Base-by-base conservation (phyloP, 805 yeast genomes). In the Torulaspora maleeae region DNA sequence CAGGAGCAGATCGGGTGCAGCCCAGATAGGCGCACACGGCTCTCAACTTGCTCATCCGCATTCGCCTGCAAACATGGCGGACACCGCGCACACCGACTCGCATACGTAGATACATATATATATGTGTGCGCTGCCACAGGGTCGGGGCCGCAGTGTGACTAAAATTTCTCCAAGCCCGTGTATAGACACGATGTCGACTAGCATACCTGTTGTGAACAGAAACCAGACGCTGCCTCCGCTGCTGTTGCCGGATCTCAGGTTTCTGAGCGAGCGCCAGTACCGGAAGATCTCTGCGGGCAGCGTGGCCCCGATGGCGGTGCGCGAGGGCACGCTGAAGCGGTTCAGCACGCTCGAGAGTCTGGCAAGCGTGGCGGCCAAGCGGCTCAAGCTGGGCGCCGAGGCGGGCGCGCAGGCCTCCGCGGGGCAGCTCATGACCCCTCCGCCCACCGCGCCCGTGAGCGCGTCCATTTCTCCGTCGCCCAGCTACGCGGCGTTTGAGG, bases 191-290 rank as follows among this genome's bases (percentile, higher is more conserved):
- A 41, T 55, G 61, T 46, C 56, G 11, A 42, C 54, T 2, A 60
- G 64, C 43, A 56, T 60, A 5, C 55, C 59, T n/a, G 53, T 63
- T 3, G 50, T 52, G 13, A 63, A 63, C 43, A 52, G 56, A 36
- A 53, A 58, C 42, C 52, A 52, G 20, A 48, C 53, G 25, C 40
- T 60, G 22, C 67, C 67, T 13, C 67, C 67, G n/a, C 46, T 63
- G 34, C 45, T 63, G 13, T 48, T 63, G 30, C 67, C 67, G 40
- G 56, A 40, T 33, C 38, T 58, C 10, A 36, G 50, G 32, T 29
- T 43, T 22, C 24, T 45, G 19, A 33, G 37, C 29, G 43, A 41
- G 13, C 39, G 39, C 22, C 44, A 35, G 13, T 24, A 24, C 20
- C 27, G 12, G 3, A 35, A 35, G 20, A 22, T 35, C 7, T 12